These are phyloP conservation scores for Heliocybe sulcata DNA, from an alignment of 1,284 basidiomycete species.

Conservation along the genomic window DNA sequence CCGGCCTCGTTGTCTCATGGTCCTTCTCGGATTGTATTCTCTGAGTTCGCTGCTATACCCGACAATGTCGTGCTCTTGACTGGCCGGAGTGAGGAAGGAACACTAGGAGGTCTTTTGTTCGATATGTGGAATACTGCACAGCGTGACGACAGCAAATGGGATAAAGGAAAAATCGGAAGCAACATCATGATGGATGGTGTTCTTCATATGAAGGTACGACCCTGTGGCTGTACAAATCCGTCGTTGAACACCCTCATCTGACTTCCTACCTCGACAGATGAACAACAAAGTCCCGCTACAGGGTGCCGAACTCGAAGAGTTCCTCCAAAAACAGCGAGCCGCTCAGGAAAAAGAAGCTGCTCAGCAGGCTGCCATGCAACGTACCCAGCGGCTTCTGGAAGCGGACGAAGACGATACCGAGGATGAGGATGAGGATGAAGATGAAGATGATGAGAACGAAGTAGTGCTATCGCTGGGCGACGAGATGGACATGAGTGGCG, in stretches of 20 bases:
- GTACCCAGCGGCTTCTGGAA: constrained; percentile 86
- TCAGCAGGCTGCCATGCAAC: constrained; percentile 77
- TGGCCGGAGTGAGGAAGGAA: constrained; percentile 70
- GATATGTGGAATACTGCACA: constrained; percentile 84
- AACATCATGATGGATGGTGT: constrained; percentile 72
- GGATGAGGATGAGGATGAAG: constrained; percentile 55
- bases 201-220: constrained; percentile 57
- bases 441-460: constrained; percentile 68
- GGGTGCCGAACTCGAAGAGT: constrained; percentile 80
- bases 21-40: constrained; percentile 80
- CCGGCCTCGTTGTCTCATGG: constrained; percentile 92
- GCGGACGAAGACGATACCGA: constrained; percentile 66
- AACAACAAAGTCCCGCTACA: constrained; percentile 83
- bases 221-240: neutral
- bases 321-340: constrained; percentile 71
- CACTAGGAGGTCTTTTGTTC: constrained; percentile 75
- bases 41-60: constrained; percentile 73
- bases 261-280: constrained; percentile 41
- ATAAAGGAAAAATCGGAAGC: constrained; percentile 82
- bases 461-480: constrained; percentile 48
- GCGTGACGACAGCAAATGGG: constrained; percentile 73
- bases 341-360: constrained; percentile 85
- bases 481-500: constrained; percentile 34
- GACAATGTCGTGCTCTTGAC: constrained; percentile 87
- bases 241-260: neutral